phyloP scores from a whole-genome alignment of 2,329 filamentous ascomycete species.

The Aspergillus floridensis region DNA sequence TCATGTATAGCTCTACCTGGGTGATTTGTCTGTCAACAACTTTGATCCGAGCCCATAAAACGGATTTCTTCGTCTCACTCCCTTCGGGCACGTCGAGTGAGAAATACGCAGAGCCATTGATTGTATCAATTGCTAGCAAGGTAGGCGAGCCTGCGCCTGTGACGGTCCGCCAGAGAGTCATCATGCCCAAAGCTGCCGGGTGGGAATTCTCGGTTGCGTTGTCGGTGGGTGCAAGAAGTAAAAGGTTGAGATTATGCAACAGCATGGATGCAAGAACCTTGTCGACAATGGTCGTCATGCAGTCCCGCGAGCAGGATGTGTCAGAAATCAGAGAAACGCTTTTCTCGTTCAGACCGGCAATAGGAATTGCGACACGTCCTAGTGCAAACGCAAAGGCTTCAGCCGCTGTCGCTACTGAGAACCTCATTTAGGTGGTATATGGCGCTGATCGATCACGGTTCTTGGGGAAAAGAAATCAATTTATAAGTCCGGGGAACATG shows the following conservation, averaged over 20 bases:
- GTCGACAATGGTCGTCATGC: neutral
- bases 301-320: neutral
- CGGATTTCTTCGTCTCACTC: neutral
- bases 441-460: too few species aligned
- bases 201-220: constrained; percentile 1
- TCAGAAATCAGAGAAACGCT: too few species aligned
- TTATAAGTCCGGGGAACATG: too few species aligned
- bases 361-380: too few species aligned
- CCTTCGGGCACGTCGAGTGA: neutral
- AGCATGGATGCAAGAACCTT: neutral
- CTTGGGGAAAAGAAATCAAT: too few species aligned
- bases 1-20: constrained; percentile 1
- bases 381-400: too few species aligned
- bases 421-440: too few species aligned
- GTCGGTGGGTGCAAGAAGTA: neutral
- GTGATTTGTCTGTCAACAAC: neutral
- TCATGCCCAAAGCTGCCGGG: neutral
- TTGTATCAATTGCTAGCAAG: neutral
- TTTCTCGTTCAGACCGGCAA: too few species aligned
- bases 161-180: constrained; percentile 1
- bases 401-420: too few species aligned
- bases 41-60: neutral
- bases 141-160: neutral
- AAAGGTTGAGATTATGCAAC: neutral
- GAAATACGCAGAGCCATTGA: neutral